These are phyloP conservation scores for Lathyrus tuberosus DNA, from an alignment of 306 rosid genomes.

Conservation along the genomic window DNA sequence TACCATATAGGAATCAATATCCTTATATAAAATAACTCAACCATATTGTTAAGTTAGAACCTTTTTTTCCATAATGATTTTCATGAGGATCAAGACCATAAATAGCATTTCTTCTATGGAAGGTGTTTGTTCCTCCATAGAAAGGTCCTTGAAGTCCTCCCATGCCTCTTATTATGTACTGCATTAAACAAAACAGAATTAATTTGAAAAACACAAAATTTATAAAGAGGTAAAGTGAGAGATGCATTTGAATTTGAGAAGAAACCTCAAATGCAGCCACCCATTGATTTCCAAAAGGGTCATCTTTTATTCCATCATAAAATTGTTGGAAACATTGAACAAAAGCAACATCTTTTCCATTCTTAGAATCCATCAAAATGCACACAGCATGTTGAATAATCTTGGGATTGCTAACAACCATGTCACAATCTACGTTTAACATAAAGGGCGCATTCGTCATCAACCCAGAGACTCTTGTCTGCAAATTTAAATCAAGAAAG, in stretches of 20 bases:
- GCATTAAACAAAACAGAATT: not conserved
- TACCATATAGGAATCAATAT: not conserved
- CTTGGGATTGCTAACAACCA: conserved; percentile 63
- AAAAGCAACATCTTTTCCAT: conserved; percentile 56
- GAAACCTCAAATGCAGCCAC: conserved; percentile 41
- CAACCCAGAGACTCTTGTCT: conserved; percentile 72
- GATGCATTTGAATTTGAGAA: conserved; percentile 2
- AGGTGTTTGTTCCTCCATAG: conserved; percentile 60
- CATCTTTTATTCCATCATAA: conserved; percentile 62
- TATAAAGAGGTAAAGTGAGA: not conserved
- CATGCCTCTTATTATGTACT: conserved; percentile 50
- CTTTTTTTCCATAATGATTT: conserved; percentile 32
- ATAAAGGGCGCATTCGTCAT: conserved; percentile 76
- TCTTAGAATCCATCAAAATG: conserved; percentile 47
- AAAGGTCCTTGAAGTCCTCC: conserved; percentile 62
- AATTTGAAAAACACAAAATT: not conserved
- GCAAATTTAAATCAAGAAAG: not conserved
- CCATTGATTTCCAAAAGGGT: conserved; percentile 65
- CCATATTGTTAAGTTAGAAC: conserved; percentile 18
- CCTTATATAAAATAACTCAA: not conserved
- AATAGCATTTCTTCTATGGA: conserved; percentile 65
- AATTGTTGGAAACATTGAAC: conserved; percentile 64
- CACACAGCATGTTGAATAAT: conserved; percentile 60
- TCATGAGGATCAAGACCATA: conserved; percentile 57
- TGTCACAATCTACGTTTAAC: conserved; percentile 71